These are phyloP conservation scores for Colletotrichum agaves DNA, from an alignment of 2,329 filamentous ascomycete species.

Conservation along the genomic window DNA sequence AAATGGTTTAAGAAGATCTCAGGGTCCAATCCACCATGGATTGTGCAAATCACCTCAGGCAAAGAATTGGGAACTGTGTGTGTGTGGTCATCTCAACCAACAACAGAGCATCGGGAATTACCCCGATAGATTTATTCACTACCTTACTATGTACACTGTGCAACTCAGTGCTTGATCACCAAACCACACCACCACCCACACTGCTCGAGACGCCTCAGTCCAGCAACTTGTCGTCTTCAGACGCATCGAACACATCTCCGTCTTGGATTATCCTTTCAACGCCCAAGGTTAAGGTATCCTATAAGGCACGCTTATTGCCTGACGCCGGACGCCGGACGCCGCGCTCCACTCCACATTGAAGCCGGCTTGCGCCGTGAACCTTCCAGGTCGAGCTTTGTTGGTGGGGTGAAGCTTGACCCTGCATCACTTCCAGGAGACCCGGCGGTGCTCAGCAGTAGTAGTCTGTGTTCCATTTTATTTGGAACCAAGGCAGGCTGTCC, in stretches of 20 bases:
- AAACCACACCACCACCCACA: not conserved
- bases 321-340: not conserved
- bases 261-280: not conserved
- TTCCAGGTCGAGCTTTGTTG: slow-evolving; percentile 24
- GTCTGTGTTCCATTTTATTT: not conserved
- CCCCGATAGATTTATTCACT: not conserved
- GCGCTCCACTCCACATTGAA: slow-evolving; percentile 4
- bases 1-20: slow-evolving; percentile 19
- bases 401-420: slow-evolving; percentile 15
- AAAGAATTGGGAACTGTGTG: too few relatives aligned
- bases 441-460: too few relatives aligned
- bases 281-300: not conserved
- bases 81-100: not conserved
- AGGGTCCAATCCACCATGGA: slow-evolving; percentile 30
- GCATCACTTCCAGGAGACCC: slow-evolving; percentile 2
- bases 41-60: not conserved
- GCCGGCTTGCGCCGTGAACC: slow-evolving; percentile 15
- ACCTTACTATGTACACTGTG: not conserved
- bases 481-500: not conserved
- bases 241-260: not conserved
- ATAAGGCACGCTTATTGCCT: not conserved
- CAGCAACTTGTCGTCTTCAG: not conserved
- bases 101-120: slow-evolving; percentile 2
- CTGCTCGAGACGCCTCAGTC: not conserved
- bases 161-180: not conserved